A percentile compares a stretch with the other conserved stretches of the same genome.
Conservation (phyloP, 257 asterid species). For the Euphrasia confusa region DNA sequence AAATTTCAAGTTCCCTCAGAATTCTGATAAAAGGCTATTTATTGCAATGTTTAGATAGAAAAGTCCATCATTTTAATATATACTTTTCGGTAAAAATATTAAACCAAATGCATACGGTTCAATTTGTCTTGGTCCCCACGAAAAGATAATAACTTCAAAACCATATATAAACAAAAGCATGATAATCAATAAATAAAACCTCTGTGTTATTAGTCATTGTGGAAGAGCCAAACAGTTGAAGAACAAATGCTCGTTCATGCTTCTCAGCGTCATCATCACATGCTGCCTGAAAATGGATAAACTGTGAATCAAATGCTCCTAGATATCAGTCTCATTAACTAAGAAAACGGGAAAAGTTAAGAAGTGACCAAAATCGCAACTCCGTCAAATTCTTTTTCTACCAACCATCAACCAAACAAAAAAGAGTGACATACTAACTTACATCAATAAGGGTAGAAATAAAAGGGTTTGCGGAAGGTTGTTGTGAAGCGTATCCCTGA, state of each 20-base stretch:
- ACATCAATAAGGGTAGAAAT: slow-evolving; percentile 68
- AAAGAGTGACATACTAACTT: slow-evolving; percentile 29
- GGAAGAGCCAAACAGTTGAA: slow-evolving; percentile 61
- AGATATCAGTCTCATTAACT: slow-evolving; percentile 15
- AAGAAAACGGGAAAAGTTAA: too few species aligned
- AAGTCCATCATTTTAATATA: neutral
- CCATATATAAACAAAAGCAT: slow-evolving; percentile 19
- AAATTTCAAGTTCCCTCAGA: neutral
- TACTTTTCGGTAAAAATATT: neutral
- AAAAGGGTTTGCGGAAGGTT: slow-evolving; percentile 72
- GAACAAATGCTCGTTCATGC: slow-evolving; percentile 71
- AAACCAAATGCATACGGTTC: slow-evolving; percentile 10
- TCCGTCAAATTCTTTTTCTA: too few species aligned
- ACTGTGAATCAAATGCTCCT: slow-evolving; percentile 23
- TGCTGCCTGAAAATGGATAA: slow-evolving; percentile 63
- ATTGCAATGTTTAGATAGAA: neutral
- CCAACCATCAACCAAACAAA: slow-evolving; percentile 2
- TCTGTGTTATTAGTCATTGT: slow-evolving; percentile 40
- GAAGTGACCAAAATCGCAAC: too few species aligned
- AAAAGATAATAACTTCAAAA: slow-evolving; percentile 4
- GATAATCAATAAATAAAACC: slow-evolving; percentile 40
- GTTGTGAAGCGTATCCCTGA: slow-evolving; percentile 69
- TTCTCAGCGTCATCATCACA: slow-evolving; percentile 70
- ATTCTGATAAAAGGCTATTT: neutral
- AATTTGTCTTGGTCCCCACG: neutral